These are phyloP conservation scores for Tardiomyces depauwii DNA, from an alignment of 1,139 yeast genomes.

Conservation along the genomic window DNA sequence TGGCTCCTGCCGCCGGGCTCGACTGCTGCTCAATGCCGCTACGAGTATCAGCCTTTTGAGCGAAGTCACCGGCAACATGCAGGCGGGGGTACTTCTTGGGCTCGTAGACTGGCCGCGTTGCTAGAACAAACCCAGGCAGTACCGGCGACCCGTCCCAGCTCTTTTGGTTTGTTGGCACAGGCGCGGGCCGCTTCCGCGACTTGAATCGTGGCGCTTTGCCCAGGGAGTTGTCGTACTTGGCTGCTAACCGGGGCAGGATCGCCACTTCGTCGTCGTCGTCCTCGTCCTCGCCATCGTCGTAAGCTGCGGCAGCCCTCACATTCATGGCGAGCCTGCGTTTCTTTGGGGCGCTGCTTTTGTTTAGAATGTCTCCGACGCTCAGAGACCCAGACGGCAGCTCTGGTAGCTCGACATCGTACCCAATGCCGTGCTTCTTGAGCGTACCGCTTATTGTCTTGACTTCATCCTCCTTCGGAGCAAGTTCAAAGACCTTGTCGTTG, in stretches of 20 bases:
- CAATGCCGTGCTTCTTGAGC: slow-evolving; percentile 9
- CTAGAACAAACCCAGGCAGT: too few relatives aligned
- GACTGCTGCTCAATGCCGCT: too few relatives aligned
- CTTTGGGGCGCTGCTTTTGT: slow-evolving; percentile 2
- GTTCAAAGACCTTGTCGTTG: background rate
- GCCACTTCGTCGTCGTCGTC: too few relatives aligned
- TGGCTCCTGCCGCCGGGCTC: too few relatives aligned
- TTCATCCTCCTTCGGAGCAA: slow-evolving; percentile 6
- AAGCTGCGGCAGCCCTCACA: slow-evolving; percentile 9
- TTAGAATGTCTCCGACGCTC: background rate
- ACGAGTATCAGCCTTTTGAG: too few relatives aligned
- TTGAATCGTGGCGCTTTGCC: too few relatives aligned
- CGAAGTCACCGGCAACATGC: too few relatives aligned
- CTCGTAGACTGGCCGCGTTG: slow-evolving; percentile 3
- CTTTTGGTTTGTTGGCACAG: too few relatives aligned
- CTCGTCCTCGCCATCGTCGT: background rate
- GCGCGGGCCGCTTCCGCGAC: too few relatives aligned
- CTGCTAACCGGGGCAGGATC: too few relatives aligned
- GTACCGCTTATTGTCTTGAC: slow-evolving; percentile 3
- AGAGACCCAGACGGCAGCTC: slow-evolving; percentile 2
- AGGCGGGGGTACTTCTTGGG: background rate
- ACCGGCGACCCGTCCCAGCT: too few relatives aligned
- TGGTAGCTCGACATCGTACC: slow-evolving; percentile 9
- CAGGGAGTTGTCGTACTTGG: slow-evolving; percentile 2
- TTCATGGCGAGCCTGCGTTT: slow-evolving; percentile 10